phyloP scores from a whole-genome alignment of 2,329 filamentous ascomycete species.

The Reticulascus tulasneorum region DNA sequence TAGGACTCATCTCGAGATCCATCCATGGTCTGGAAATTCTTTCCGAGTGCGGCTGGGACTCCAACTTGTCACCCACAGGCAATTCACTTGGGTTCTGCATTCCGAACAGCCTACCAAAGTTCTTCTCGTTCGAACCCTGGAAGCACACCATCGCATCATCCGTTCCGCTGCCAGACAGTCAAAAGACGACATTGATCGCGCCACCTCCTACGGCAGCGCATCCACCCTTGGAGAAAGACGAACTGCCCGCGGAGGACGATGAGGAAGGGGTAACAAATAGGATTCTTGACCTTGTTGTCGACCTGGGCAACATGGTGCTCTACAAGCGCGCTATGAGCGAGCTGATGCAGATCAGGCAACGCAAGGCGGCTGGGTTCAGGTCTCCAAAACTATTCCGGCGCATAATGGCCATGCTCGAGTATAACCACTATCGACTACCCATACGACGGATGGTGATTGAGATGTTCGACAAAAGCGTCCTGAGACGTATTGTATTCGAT shows the following conservation, averaged over 20 bases:
- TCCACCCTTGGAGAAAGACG: slow-evolving; percentile 39
- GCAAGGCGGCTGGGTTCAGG: slow-evolving; percentile 70
- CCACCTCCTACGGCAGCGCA: slow-evolving; percentile 37
- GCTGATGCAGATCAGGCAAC: slow-evolving; percentile 72
- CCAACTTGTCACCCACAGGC: slow-evolving; percentile 78
- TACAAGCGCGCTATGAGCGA: slow-evolving; percentile 84
- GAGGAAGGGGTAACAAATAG: slow-evolving; percentile 67
- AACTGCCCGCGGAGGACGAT: slow-evolving; percentile 42
- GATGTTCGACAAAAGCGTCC: slow-evolving; percentile 85
- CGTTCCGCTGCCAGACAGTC: slow-evolving; percentile 45
- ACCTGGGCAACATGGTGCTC: slow-evolving; percentile 89
- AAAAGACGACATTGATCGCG: slow-evolving; percentile 47
- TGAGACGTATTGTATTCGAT: slow-evolving; percentile 79
- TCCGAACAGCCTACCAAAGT: slow-evolving; percentile 69
- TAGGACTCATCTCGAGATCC: slow-evolving; percentile 88
- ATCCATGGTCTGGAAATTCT: slow-evolving; percentile 89
- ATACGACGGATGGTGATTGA: slow-evolving; percentile 90
- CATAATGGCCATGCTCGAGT: slow-evolving; percentile 79
- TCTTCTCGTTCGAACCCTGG: slow-evolving; percentile 70
- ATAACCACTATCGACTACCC: slow-evolving; percentile 82
- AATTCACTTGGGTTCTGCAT: slow-evolving; percentile 84
- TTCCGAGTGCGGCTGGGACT: slow-evolving; percentile 87
- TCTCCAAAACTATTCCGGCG: slow-evolving; percentile 78
- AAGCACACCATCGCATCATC: slow-evolving; percentile 42
- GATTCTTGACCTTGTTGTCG: slow-evolving; percentile 79